Base-by-base conservation (phyloP, 768 basidiomycete genomes). In the Fistulinella prunicolor region DNA sequence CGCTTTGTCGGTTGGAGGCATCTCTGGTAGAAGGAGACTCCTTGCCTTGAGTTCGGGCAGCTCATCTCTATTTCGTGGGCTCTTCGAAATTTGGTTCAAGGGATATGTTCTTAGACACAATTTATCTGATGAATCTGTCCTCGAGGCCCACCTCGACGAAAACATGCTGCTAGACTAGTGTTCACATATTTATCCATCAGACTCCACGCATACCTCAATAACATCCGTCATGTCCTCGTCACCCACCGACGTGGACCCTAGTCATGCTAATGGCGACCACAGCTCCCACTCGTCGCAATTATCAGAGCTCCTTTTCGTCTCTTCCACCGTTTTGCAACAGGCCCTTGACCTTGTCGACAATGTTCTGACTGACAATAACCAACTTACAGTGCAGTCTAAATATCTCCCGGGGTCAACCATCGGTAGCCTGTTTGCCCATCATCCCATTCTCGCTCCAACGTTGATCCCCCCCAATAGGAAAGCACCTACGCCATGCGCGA, bases 331-430 rank as follows among this genome's bases (percentile, higher is more conserved):
- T 28, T 69, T 93, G 38, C 68, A 72, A 38, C 90, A 93, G 61
- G 89, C 85, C 22, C 68, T 91, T 19, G 84, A 86, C 56, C 69
- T 92, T 35, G 64, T 91, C 44, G 80, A 85, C 61, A 76, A 82
- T 41, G 70, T 79, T 51, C 71, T 93, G 43, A 77, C 73, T 13
- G 73, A 79, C 10, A 83, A 92, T 58, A 79, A 80, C 14, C 88
- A 91, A 62, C 76, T 93, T 44, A 79, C 73, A 12, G 73, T 74
- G 14, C 73, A 77, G 46, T 90, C 89, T n/a, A 76, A 80, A 60
- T 82, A 78, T 58, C 74, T 93, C 43, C 87, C 89, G n/a, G 90
- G 90, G 14, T 90, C 89, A 9, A 91, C 90, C 6, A 93, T 93
- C 48, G 89, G 89, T 89, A 65, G 49, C 64, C 57, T 46, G 6